Percentiles rank a stretch among this genome's conserved stretches.
Evolutionary conservation across 106 monocot species (phyloP).

Genomic region (Dioscorea zingiberensis): DNA sequence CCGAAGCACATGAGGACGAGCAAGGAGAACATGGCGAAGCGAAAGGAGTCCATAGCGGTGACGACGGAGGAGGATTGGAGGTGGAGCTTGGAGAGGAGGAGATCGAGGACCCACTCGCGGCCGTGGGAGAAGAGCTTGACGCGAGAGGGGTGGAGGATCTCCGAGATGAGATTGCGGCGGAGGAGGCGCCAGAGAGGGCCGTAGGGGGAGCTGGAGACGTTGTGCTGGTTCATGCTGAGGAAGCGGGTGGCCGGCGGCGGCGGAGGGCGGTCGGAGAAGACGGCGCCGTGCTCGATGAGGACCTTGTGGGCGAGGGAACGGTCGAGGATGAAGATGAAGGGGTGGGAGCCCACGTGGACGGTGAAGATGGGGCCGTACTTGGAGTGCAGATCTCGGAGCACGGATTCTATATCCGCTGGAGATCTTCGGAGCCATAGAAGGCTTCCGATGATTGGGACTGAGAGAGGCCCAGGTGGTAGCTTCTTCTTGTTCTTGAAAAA

Average conservation of each 20-base stretch:
- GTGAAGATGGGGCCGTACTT: slow-evolving; percentile 32
- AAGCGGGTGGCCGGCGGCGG: neutral
- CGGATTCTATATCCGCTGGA: slow-evolving; percentile 9
- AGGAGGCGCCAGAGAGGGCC: slow-evolving; percentile 41
- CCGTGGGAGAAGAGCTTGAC: slow-evolving; percentile 15
- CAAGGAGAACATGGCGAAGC: slow-evolving; percentile 24
- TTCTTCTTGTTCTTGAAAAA: neutral
- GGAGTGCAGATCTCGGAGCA: slow-evolving; percentile 17
- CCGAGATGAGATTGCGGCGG: slow-evolving; percentile 20
- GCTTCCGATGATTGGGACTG: slow-evolving; percentile 22
- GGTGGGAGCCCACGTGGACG: slow-evolving; percentile 18
- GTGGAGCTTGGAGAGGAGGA: slow-evolving; percentile 1
- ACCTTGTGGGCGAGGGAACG: slow-evolving; percentile 19
- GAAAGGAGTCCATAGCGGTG: slow-evolving; percentile 16
- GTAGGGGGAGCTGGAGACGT: slow-evolving; percentile 17
- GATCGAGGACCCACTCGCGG: slow-evolving; percentile 23
- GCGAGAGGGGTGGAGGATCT: slow-evolving; percentile 23
- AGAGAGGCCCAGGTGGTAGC: slow-evolving; percentile 30
- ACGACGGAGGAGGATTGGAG: neutral
- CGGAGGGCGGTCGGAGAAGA: slow-evolving; percentile 25
- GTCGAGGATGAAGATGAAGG: slow-evolving; percentile 26
- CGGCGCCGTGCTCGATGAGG: slow-evolving; percentile 22
- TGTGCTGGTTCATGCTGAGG: slow-evolving; percentile 17
- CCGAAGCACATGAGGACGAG: slow-evolving; percentile 38
- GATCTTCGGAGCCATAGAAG: slow-evolving; percentile 20